Evolutionary conservation across 768 basidiomycete species (phyloP).

Genomic region (Tricholoma terreum): DNA sequence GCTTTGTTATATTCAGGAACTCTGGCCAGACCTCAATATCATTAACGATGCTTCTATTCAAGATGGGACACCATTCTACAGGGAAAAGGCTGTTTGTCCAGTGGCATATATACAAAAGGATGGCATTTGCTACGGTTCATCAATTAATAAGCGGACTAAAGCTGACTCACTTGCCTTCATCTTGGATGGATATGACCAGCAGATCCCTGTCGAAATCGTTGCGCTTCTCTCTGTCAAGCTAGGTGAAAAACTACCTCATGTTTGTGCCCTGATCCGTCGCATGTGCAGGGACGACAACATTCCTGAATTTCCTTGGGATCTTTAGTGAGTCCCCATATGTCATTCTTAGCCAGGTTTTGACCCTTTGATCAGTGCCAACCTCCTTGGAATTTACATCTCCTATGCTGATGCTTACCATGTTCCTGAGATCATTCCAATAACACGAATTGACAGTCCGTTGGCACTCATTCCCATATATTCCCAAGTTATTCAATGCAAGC

Average conservation of each 20-base stretch:
- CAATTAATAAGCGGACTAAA: slow-evolving; percentile 11
- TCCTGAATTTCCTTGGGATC: slow-evolving; percentile 20
- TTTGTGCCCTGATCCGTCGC: slow-evolving; percentile 16
- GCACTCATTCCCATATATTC: slow-evolving; percentile 11
- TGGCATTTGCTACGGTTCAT: slow-evolving; percentile 19
- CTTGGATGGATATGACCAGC: not conserved
- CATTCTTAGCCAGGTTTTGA: not conserved
- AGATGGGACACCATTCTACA: slow-evolving; percentile 1
- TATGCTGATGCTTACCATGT: slow-evolving; percentile 16
- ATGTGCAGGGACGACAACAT: slow-evolving; percentile 11
- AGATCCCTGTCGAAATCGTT: slow-evolving; percentile 7
- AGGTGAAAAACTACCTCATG: slow-evolving; percentile 8
- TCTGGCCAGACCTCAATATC: slow-evolving; percentile 3
- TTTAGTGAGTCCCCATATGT: slow-evolving; percentile 17
- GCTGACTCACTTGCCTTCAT: slow-evolving; percentile 16
- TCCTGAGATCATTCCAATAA: slow-evolving; percentile 14
- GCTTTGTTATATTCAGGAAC: not conserved
- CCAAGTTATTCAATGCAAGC: not conserved
- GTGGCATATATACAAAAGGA: slow-evolving; percentile 16
- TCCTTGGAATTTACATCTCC: slow-evolving; percentile 18
- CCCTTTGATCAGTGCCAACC: slow-evolving; percentile 10
- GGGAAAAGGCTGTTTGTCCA: not conserved
- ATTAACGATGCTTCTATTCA: not conserved
- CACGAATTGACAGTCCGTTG: slow-evolving; percentile 10
- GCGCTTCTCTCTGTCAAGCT: slow-evolving; percentile 12